Percentiles rank a stretch among this genome's conserved stretches.
Evolutionary conservation across 352 stramenopile genomes (phyloP).

Genomic region (Phytophthora tubulina): DNA sequence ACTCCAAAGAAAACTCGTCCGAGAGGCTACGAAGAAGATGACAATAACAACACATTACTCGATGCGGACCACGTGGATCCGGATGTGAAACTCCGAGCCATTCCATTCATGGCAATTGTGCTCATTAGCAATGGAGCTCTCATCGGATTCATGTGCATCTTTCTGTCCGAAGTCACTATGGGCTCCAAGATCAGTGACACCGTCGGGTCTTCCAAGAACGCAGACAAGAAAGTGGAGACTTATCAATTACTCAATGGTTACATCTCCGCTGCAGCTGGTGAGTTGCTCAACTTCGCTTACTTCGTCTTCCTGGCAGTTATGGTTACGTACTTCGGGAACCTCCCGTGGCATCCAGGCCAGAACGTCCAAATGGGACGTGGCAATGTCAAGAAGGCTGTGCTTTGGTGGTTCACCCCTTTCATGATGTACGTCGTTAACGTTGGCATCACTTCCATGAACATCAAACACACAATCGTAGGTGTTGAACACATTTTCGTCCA

Average conservation of each 20-base stretch:
- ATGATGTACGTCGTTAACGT: slow-evolving; percentile 55
- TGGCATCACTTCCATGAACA: slow-evolving; percentile 48
- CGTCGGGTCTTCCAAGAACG: slow-evolving; percentile 44
- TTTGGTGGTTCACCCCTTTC: slow-evolving; percentile 46
- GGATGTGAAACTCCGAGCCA: slow-evolving; percentile 31
- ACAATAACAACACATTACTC: slow-evolving; percentile 9
- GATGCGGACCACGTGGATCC: slow-evolving; percentile 23
- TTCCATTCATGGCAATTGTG: slow-evolving; percentile 35
- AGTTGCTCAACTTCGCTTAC: slow-evolving; percentile 42
- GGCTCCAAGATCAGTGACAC: slow-evolving; percentile 38
- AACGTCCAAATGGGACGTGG: slow-evolving; percentile 20
- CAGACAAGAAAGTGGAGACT: slow-evolving; percentile 40
- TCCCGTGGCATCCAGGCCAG: slow-evolving; percentile 44
- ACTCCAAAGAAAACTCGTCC: slow-evolving; percentile 25
- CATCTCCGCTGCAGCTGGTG: slow-evolving; percentile 36
- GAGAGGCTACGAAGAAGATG: slow-evolving; percentile 14
- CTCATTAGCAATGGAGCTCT: slow-evolving; percentile 32
- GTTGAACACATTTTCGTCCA: slow-evolving; percentile 47
- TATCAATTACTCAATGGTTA: slow-evolving; percentile 56
- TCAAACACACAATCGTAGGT: slow-evolving; percentile 44
- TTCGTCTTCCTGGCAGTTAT: slow-evolving; percentile 55
- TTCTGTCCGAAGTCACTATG: slow-evolving; percentile 46
- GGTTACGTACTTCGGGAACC: slow-evolving; percentile 49
- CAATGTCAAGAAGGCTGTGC: slow-evolving; percentile 38
- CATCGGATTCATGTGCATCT: slow-evolving; percentile 42